Base-by-base conservation (phyloP, 2,329 filamentous ascomycete species). In the Fusarium palustre region DNA sequence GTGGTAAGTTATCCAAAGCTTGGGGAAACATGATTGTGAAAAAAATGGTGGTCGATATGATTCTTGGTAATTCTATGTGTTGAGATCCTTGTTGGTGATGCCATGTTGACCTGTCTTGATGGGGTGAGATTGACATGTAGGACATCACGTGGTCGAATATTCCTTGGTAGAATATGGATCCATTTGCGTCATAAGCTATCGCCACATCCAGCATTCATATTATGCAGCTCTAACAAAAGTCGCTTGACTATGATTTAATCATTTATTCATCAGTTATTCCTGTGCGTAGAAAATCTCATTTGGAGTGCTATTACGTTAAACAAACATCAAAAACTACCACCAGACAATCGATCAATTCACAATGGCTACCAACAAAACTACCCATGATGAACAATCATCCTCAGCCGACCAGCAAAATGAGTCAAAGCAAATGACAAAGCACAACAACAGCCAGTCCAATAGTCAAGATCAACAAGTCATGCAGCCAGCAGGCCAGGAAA, bases 141-240 rank as follows among this genome's bases (percentile, higher is more conserved):
- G 0, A 20, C 4, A 22, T 57, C 34, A 57, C 48, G 48, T 60
- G 58, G 12, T 12, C 0, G 0, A 3, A 31, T 2, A 20, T 42
- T 30, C 36, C 52, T 49, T 42, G 52, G 10, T 39, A 16, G 36
- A n/a, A n/a, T 39, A 61, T 42, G 53, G 58, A 28, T 53, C 53
- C 25, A 36, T 38, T 57, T 46, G 43, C 58, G 58, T 61, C 58
- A 61, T 61, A 28, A n/a, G 7, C n/a, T 25, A 56, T 36, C 15
- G 50, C 57, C 50, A 60, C 50, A 24, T 31, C 8, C n/a, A 16
- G 36, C 4, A 8, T 48, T 30, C n/a, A 31, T 47, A 59, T 45
- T 20, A 9, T 20, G 39, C 15, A 20, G n/a, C 13, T 15, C 18
- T 24, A 11, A 18, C 0, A 28, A 7, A 25, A 20, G 20, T 7